Conservation (phyloP, 2,329 filamentous ascomycete species). For the Claviceps cyperi region DNA sequence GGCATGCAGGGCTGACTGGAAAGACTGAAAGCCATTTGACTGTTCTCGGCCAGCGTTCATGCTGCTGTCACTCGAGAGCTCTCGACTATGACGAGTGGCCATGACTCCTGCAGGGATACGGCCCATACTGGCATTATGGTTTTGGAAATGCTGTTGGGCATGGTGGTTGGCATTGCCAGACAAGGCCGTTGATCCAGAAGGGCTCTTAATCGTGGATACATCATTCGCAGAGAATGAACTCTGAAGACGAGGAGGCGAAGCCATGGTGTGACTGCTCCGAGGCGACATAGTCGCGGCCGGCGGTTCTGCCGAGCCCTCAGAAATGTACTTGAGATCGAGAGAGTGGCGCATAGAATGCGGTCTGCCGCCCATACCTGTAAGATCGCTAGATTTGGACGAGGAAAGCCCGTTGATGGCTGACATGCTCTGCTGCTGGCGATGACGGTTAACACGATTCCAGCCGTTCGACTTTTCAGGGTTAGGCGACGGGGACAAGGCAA, state of each 20-base stretch:
- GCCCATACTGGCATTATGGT: constrained; percentile 71
- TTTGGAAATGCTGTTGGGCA: constrained; percentile 50
- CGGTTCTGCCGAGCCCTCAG: constrained; percentile 28
- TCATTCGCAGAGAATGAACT: constrained; percentile 86
- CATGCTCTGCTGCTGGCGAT: constrained; percentile 50
- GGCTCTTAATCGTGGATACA: constrained; percentile 68
- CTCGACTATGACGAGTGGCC: constrained; percentile 56
- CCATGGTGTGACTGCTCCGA: constrained; percentile 34
- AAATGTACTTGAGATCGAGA: constrained; percentile 37
- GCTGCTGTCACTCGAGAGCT: constrained; percentile 42
- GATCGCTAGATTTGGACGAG: constrained; percentile 28
- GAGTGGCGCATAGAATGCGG: constrained; percentile 41
- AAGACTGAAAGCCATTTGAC: constrained; percentile 37
- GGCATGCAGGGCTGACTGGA: constrained; percentile 63
- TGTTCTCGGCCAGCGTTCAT: constrained; percentile 28
- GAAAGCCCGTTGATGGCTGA: constrained; percentile 30
- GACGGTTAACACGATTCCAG: constrained; percentile 49
- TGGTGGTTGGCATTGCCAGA: constrained; percentile 39
- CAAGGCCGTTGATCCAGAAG: constrained; percentile 31
- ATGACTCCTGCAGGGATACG: constrained; percentile 57
- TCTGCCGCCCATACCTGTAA: constrained; percentile 32
- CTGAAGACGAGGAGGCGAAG: constrained; percentile 60
- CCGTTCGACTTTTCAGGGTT: constrained; percentile 41
- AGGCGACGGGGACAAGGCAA: constrained; percentile 55
- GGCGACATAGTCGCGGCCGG: constrained; percentile 27